Evolutionary conservation across 495 filamentous ascomycete species (phyloP), one percentile per base, ranked within the genome.

Genomic region (Trichoderma erinaceum): DNA sequence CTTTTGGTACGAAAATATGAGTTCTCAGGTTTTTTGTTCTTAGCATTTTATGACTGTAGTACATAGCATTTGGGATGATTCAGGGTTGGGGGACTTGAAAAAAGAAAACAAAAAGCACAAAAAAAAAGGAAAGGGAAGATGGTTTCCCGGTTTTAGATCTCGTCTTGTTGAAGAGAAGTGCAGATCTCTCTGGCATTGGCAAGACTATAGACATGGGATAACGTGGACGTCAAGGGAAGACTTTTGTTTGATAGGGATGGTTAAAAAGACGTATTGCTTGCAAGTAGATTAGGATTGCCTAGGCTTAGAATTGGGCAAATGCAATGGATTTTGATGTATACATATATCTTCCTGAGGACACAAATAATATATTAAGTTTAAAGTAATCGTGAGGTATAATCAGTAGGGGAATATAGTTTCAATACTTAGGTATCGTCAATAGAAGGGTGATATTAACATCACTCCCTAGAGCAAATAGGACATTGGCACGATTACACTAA

Each of bases 251-350:
- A 25, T 61, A 32, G 44, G 56, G 25, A 21, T 32, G 56, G 12
- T 61, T 61, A 10, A 32, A 61, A 61, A 15, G 23, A 61, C 25
- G 16, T 61, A 27, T 58, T 61, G 56, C 25, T 61, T 61, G 2
- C 56, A 29, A 61, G 56, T 61, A 61, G 56, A 61, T 61, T 29
- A 61, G 56, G 56, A 61, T 5, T 61, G 11, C 56, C 16, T 61
- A 4, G 56, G 27, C 56, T 61, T 61, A 29, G 25, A 61, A 32
- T 11, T 15, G 56, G 56, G 56, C 48, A 61, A 61, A 61, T 61
- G 35, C 11, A 61, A 32, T 61, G 25, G 56, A 23, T 21, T 61
- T 18, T 61, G 8, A 13, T 56, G 50, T 21, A 56, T 4, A 48
- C 18, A 29, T 29, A 29, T 29, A 4, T 29, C 4, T 2, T 52